Base-by-base conservation (phyloP, 495 filamentous ascomycete species). In the Aspergillus bridgeri region DNA sequence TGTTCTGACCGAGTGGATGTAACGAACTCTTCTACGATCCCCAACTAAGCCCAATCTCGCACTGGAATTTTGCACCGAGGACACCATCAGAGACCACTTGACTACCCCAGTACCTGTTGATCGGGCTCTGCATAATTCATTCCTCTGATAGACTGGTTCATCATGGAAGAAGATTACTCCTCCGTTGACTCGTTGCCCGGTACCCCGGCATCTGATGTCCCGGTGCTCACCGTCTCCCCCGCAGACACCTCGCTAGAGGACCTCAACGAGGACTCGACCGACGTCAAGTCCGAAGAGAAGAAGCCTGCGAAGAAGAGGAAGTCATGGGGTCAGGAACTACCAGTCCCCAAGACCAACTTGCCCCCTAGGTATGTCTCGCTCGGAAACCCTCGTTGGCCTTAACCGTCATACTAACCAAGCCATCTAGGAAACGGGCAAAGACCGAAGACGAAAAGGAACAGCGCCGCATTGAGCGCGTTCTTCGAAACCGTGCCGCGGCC, bases 371-470 rank as follows among this genome's bases (percentile, higher is more conserved):
- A 88, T 68, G 82, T 69, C 17, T 19, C 6, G 27, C n/a, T 17
- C 33, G n/a, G 25, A 44, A 6, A 17, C 29, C 17, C 45, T 3
- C 33, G 1, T 4, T 15, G 1, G 9, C 11, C 33, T 15, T 1
- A 13, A 38, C 2, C 13, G 8, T 13, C 33, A 11, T 13, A 13
- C 33, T 38, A 25, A 45, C 55, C 15, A 58, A 48, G 38, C 20
- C 53, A 51, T 54, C 42, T 54, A 93, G 90, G 57, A 98, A 98
- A 83, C 92, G 94, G 58, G 94, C 94, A 65, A 98, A 97, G 83
- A 98, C 94, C 24, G 92, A 96, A 54, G 94, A 96, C 69, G 94
- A 98, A 73, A 98, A 98, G 75, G 94, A 98, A 75, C 94, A 98
- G 74, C 88, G 94, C 48, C 89, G 94, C 52, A 93, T 98, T 62